Conservation (phyloP, 148 eudicot species). For the Rhododendron henanense region DNA sequence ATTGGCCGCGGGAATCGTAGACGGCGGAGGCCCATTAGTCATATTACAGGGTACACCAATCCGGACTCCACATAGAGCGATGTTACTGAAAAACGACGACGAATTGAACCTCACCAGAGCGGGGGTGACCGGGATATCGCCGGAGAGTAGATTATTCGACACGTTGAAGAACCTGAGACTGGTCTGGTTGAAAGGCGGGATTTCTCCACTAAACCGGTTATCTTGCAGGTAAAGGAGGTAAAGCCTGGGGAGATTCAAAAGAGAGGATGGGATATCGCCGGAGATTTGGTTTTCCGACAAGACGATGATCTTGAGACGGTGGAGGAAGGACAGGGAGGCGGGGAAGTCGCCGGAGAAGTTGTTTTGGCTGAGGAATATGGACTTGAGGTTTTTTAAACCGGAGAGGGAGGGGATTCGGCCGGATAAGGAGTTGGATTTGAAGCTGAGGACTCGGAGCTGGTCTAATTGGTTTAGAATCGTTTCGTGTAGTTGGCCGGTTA, state of each 20-base stretch:
- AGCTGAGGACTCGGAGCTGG: constrained; percentile 72
- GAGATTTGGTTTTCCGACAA: constrained; percentile 53
- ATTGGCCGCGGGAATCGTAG: constrained; percentile 17
- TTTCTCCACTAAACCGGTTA: constrained; percentile 46
- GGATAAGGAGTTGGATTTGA: constrained; percentile 52
- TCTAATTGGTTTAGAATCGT: constrained; percentile 36
- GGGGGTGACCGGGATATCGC: constrained; percentile 56
- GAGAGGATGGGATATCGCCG: constrained; percentile 47
- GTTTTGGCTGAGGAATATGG: constrained; percentile 56
- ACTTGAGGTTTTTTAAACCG: constrained; percentile 55
- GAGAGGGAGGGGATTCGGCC: constrained; percentile 61
- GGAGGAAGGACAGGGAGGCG: constrained; percentile 38
- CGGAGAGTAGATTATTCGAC: constrained; percentile 57
- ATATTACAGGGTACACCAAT: constrained; percentile 24
- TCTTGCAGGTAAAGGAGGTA: constrained; percentile 51
- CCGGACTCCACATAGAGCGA: constrained; percentile 57
- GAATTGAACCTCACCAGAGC: constrained; percentile 45
- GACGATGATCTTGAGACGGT: constrained; percentile 62
- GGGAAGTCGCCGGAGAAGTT: constrained; percentile 60
- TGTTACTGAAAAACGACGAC: constrained; percentile 49
- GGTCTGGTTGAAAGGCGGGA: constrained; percentile 61
- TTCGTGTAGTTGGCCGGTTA: constrained; percentile 49
- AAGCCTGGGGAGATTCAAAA: constrained; percentile 37
- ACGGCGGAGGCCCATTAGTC: constrained; percentile 7
- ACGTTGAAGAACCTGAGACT: constrained; percentile 56